A percentile compares a stretch with the other conserved stretches of the same genome.
Evolutionary conservation across 148 eudicot species (phyloP).

Genomic region (Diospyros kaki): DNA sequence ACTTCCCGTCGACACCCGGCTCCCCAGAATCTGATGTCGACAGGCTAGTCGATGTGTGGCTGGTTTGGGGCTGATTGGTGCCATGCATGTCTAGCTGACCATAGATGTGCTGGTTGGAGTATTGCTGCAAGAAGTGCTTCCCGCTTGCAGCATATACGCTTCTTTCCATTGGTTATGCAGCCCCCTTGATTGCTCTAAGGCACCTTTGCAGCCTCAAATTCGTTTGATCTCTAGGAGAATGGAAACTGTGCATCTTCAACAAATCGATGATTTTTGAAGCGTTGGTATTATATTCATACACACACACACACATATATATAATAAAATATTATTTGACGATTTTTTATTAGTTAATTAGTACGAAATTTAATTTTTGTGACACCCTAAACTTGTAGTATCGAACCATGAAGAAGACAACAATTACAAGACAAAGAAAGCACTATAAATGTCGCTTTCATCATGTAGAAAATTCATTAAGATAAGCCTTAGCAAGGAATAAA

Average conservation of each 20-base stretch:
- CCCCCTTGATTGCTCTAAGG: background rate
- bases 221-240: slow-evolving; percentile 9
- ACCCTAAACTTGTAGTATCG: background rate
- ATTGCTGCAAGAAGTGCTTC: slow-evolving; percentile 3
- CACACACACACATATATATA: no score
- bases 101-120: slow-evolving; percentile 11
- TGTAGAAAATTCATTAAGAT: background rate
- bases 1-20: slow-evolving; percentile 20
- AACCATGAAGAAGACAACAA: slow-evolving; percentile 1
- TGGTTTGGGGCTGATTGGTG: slow-evolving; percentile 22
- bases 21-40: slow-evolving; percentile 22
- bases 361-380: background rate
- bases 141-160: slow-evolving; percentile 17
- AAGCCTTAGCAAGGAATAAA: slow-evolving; percentile 3
- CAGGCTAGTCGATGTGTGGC: slow-evolving; percentile 23
- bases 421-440: background rate
- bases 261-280: background rate
- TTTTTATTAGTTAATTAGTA: background rate
- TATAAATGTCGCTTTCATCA: background rate
- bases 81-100: slow-evolving; percentile 20
- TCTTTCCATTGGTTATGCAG: slow-evolving; percentile 17
- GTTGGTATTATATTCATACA: background rate
- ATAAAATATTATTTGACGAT: background rate
- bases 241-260: slow-evolving; percentile 2
- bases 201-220: slow-evolving; percentile 16